Evolutionary conservation across 345 rosid genomes (phyloP).

Genomic region (Barbarea vulgaris): DNA sequence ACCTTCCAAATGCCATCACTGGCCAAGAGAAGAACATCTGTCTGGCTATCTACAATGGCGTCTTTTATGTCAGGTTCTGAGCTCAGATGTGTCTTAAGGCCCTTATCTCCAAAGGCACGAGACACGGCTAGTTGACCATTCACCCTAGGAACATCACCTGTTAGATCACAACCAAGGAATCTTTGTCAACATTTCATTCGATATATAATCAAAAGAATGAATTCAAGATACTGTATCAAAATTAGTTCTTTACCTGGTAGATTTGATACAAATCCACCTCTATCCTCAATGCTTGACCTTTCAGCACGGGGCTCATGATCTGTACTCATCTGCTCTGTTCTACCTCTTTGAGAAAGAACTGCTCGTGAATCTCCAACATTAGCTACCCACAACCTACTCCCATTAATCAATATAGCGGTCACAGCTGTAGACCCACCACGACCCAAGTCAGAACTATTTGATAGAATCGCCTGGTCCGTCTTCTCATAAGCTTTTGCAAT

Average conservation of each 20-base stretch:
- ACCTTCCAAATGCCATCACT: conserved; percentile 95
- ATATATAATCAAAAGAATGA: not conserved
- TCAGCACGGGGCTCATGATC: conserved; percentile 82
- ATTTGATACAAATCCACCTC: conserved; percentile 87
- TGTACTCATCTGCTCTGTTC: conserved; percentile 53
- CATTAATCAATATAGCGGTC: conserved; percentile 70
- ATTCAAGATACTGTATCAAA: not conserved
- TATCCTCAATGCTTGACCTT: conserved; percentile 72
- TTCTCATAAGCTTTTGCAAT: conserved; percentile 74
- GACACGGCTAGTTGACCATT: conserved; percentile 87
- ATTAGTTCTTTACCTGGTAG: conserved; percentile 60
- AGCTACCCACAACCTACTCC: conserved; percentile 65
- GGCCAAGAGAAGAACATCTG: conserved; percentile 63
- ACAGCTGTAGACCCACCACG: conserved; percentile 87
- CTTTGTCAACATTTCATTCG: not conserved
- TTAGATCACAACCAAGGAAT: not conserved
- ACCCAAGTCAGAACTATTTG: conserved; percentile 66
- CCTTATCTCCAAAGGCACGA: conserved; percentile 85
- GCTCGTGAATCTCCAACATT: conserved; percentile 81
- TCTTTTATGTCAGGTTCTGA: conserved; percentile 75
- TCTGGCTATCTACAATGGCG: conserved; percentile 41
- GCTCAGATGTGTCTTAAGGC: conserved; percentile 76
- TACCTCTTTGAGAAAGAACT: conserved; percentile 59
- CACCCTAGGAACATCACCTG: conserved; percentile 87
- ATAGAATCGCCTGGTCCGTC: conserved; percentile 77